Percentiles rank a stretch among this genome's conserved stretches.
phyloP scores from a whole-genome alignment of 495 filamentous ascomycete species.

The Cenococcum geophilum region DNA sequence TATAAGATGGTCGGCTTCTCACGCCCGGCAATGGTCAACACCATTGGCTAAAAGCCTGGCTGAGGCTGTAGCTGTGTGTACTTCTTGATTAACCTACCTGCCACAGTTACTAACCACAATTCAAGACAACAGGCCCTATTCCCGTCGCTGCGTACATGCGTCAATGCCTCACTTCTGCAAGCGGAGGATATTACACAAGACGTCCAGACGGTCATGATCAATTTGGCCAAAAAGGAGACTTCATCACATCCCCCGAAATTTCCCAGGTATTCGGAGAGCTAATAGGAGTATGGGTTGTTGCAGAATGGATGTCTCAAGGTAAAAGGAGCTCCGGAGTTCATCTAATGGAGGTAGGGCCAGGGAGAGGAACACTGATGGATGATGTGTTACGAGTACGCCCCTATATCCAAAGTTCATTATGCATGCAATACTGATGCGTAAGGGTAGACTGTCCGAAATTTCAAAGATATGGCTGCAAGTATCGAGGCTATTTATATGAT shows the following conservation, averaged over 20 bases:
- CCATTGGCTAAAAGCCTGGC: conserved; percentile 79
- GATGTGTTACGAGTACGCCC: conserved; percentile 78
- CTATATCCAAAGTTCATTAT: not conserved
- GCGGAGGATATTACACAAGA: conserved; percentile 92
- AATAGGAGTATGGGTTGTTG: conserved; percentile 84
- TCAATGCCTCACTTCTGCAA: conserved; percentile 86
- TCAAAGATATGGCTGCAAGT: conserved; percentile 66
- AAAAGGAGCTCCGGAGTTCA: conserved; percentile 63
- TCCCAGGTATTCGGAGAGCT: conserved; percentile 96
- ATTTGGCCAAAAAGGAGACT: conserved; percentile 87
- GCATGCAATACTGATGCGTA: not conserved
- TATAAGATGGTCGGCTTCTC: conserved; percentile 21
- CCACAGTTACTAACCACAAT: conserved; percentile 12
- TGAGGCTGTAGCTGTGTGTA: conserved; percentile 69
- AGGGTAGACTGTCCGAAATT: conserved; percentile 69
- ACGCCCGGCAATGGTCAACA: conserved; percentile 67
- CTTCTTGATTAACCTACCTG: not conserved
- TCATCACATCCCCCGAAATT: conserved; percentile 95
- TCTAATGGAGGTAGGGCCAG: conserved; percentile 88
- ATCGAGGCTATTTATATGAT: conserved; percentile 86
- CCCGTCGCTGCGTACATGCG: conserved; percentile 94
- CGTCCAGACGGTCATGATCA: conserved; percentile 62
- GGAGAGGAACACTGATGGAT: conserved; percentile 93
- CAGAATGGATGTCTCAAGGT: conserved; percentile 94
- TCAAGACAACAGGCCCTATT: conserved; percentile 74